phyloP scores from a whole-genome alignment of 208 protist genomes.

The Acanthamoeba triangularis region DNA sequence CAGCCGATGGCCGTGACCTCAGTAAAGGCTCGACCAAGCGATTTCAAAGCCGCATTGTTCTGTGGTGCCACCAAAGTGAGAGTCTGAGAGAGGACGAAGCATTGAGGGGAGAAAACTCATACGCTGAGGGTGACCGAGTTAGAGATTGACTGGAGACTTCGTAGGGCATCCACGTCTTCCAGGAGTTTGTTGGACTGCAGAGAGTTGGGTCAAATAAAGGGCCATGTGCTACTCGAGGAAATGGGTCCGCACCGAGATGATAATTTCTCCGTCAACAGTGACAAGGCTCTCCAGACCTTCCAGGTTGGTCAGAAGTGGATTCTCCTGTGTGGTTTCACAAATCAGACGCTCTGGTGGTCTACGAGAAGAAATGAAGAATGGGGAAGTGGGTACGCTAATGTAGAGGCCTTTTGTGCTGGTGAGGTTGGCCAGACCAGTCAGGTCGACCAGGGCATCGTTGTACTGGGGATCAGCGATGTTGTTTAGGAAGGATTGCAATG shows the following conservation, averaged over 20 bases:
- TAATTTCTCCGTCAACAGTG: not conserved
- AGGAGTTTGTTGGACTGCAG: not conserved
- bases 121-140: not conserved
- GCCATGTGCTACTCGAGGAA: not conserved
- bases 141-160: not conserved
- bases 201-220: not conserved
- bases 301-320: not conserved
- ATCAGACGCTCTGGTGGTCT: too few species aligned
- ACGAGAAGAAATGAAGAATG: not conserved
- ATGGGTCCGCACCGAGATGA: not conserved
- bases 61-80: not conserved
- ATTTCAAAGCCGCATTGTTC: not conserved
- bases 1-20: not conserved
- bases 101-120: not conserved
- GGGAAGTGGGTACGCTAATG: not conserved
- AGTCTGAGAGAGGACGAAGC: not conserved
- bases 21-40: not conserved
- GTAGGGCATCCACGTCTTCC: not conserved
- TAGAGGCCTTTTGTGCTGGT: not conserved
- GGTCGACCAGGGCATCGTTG: not conserved
- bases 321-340: not conserved
- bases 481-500: too few species aligned
- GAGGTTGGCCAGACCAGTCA: not conserved
- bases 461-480: too few species aligned
- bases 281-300: not conserved